Percentiles rank a stretch among this genome's conserved stretches.
phyloP scores from a whole-genome alignment of 441 rosid genomes.

The Metrosideros polymorpha region DNA sequence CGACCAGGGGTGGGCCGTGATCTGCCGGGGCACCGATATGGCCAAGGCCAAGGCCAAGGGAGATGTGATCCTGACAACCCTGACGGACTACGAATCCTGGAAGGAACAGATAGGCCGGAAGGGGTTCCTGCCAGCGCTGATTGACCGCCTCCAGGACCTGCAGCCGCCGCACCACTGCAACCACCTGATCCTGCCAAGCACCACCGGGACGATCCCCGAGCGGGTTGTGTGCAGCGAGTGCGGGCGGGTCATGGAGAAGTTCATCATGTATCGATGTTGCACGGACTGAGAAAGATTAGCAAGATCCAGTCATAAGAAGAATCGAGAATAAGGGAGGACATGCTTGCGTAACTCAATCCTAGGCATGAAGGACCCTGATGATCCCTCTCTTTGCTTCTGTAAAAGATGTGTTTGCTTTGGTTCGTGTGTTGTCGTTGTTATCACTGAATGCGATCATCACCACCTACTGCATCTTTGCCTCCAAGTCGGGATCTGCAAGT shows the following conservation, averaged over 20 bases:
- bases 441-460: not conserved
- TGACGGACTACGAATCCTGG: constrained; percentile 11
- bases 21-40: constrained; percentile 12
- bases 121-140: constrained; percentile 22
- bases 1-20: constrained; percentile 30
- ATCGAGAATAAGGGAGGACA: not conserved
- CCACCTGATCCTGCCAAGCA: constrained; percentile 27
- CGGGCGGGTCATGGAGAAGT: constrained; percentile 26
- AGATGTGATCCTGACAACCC: constrained; percentile 1
- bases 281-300: constrained; percentile 17
- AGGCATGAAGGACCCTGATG: not conserved
- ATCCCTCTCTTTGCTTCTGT: not conserved
- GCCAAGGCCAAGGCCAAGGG: constrained; percentile 22
- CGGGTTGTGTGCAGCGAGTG: constrained; percentile 33
- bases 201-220: constrained; percentile 15
- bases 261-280: constrained; percentile 39
- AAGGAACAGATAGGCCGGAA: not conserved
- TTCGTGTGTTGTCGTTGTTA: not conserved
- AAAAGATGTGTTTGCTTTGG: not conserved
- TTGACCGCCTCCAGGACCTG: constrained; percentile 1
- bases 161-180: constrained; percentile 28
- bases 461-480: not conserved
- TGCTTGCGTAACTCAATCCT: not conserved
- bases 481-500: not conserved
- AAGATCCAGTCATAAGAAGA: not conserved